Base-by-base conservation (phyloP, 148 eudicot species). In the Heliosperma pusillum region DNA sequence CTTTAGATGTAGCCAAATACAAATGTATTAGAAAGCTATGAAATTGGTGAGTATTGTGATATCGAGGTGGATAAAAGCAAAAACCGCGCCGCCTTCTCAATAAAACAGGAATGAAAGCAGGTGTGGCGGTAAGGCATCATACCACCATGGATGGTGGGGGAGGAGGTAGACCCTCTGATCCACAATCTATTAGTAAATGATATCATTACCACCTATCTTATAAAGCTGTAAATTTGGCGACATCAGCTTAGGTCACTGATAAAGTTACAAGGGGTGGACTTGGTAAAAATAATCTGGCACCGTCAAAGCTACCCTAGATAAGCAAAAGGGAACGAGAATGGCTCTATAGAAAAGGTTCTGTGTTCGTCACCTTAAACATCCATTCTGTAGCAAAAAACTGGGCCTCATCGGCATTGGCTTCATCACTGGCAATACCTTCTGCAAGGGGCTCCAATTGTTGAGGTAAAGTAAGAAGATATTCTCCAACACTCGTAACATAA, bases 391-490 rank as follows among this genome's bases (percentile, higher is more conserved):
- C 92, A 59, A 88, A 88, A 74, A 89, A 87, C 73, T 91, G 97
- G 64, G 97, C 91, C 29, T 94, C 98, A 44, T 94, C 97, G 24
- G 88, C 86, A 84, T 88, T 91, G 55, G 86, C 78, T 78, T 94
- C 97, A 82, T 83, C 86, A 73, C 75, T 82, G 50, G 98, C 86
- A 72, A 91, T 90, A 60, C 93, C 93, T 77, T 94, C 98, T 53
- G 88, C 96, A 82, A 94, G 98, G 62, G 98, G 97, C 85, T 92
- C 97, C 80, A 94, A 74, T 71, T 94, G 97, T 78, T 94, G 97
- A 72, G 98, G 98, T 73, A 94, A 80, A 67, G 98, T 94, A 66
- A 94, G 97, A 81, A 94, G 98, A 86, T 94, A 94, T 82, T 94
- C 98, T 45, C 97, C 98, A 56, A 92, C 93, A 70, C 88, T 87